Evolutionary conservation across 331 rosid genomes (phyloP).

Genomic region (Cydonia oblonga): DNA sequence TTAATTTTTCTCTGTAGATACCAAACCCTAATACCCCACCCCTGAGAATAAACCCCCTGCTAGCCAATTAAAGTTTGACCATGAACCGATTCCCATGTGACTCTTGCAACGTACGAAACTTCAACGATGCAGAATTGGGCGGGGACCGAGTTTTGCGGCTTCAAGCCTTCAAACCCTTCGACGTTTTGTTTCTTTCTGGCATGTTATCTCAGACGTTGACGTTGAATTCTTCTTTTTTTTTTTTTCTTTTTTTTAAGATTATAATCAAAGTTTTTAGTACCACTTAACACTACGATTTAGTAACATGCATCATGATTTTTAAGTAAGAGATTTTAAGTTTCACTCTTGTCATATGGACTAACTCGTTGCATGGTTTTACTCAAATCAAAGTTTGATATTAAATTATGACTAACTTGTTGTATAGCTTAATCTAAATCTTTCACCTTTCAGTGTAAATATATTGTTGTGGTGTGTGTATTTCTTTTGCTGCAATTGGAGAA

Average conservation of each 20-base stretch:
- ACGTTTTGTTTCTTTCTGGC: conserved; percentile 2
- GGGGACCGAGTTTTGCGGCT: conserved; percentile 17
- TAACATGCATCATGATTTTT: not conserved
- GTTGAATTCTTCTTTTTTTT: conserved; percentile 45
- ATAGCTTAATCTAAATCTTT: not conserved
- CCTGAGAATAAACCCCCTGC: not conserved
- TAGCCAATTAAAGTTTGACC: conserved; percentile 25
- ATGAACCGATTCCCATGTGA: conserved; percentile 38
- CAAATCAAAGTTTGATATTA: not conserved
- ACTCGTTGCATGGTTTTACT: no score
- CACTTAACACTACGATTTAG: not conserved
- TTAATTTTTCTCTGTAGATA: not conserved
- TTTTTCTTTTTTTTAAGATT: not conserved
- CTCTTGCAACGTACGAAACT: conserved; percentile 35
- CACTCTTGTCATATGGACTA: not conserved
- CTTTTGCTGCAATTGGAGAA: not conserved
- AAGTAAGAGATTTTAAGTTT: no score
- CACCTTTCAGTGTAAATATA: not conserved
- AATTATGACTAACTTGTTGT: not conserved
- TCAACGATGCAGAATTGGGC: conserved; percentile 14
- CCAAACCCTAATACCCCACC: not conserved
- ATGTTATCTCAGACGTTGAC: conserved; percentile 43
- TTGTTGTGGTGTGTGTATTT: not conserved
- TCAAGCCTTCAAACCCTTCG: conserved; percentile 35
- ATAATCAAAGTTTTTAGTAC: not conserved